Conservation (phyloP, 768 basidiomycete genomes). For the Pulveroboletus frians region DNA sequence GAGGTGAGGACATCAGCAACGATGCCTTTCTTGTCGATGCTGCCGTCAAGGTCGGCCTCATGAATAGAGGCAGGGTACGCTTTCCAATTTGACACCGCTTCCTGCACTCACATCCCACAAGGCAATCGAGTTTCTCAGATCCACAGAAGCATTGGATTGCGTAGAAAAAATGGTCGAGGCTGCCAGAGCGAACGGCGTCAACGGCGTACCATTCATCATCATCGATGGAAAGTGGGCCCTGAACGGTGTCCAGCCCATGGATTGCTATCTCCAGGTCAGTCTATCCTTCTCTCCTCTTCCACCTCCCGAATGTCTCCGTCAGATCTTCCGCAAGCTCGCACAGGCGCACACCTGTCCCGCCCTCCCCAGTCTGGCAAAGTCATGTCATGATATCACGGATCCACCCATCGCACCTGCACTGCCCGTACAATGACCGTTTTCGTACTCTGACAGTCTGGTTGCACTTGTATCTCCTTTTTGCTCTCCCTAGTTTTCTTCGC, state of each 20-base stretch:
- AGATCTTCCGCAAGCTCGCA: constrained; percentile 33
- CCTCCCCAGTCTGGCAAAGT: constrained; percentile 1
- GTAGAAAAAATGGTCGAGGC: constrained; percentile 37
- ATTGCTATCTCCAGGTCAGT: constrained; percentile 37
- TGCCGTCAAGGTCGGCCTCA: constrained; percentile 38
- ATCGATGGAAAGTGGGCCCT: constrained; percentile 43
- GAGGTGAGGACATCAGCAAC: constrained; percentile 36
- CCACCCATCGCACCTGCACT: constrained; percentile 15
- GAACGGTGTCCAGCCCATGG: constrained; percentile 40
- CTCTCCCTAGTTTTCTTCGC: background rate
- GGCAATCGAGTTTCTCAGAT: constrained; percentile 39
- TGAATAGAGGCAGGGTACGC: constrained; percentile 36
- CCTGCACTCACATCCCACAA: constrained; percentile 11
- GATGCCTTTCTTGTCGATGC: constrained; percentile 31
- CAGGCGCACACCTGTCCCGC: constrained; percentile 8
- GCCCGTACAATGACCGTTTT: constrained; percentile 19
- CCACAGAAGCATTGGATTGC: constrained; percentile 36
- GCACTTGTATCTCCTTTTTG: background rate
- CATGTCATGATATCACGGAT: constrained; percentile 22
- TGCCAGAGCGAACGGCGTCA: constrained; percentile 41
- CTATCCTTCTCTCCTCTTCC: background rate
- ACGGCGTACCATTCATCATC: constrained; percentile 50
- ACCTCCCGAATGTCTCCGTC: background rate
- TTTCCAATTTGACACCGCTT: background rate
- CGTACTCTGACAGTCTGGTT: background rate